These are phyloP conservation scores for Fraxinus platypoda DNA, from an alignment of 305 asterid species.

Conservation along the genomic window DNA sequence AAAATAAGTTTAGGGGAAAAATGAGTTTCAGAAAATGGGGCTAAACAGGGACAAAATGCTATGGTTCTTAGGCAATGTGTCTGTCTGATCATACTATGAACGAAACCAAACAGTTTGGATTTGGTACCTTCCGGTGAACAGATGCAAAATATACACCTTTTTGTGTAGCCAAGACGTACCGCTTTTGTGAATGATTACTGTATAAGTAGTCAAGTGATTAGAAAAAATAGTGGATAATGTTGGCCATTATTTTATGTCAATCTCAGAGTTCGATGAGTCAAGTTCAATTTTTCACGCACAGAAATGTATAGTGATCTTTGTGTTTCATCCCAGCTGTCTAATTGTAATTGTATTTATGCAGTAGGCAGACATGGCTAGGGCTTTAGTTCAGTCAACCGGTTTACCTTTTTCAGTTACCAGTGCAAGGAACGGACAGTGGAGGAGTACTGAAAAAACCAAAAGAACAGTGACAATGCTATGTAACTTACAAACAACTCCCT, in stretches of 20 bases:
- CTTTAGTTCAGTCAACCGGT: slow-evolving; percentile 63
- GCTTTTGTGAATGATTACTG: not conserved
- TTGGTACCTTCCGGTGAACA: not conserved
- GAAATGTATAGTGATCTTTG: not conserved
- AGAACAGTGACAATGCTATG: slow-evolving; percentile 51
- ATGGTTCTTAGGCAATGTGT: not conserved
- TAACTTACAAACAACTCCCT: slow-evolving; percentile 35
- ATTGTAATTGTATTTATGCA: slow-evolving; percentile 29
- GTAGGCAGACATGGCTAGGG: slow-evolving; percentile 66
- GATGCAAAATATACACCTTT: not conserved
- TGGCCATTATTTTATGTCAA: not conserved
- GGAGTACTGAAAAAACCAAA: slow-evolving; percentile 46
- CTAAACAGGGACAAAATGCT: not conserved
- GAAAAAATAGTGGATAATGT: not conserved
- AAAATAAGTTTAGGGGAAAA: too few species aligned
- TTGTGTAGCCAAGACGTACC: not conserved
- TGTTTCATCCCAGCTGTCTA: slow-evolving; percentile 1
- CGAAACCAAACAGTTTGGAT: not conserved
- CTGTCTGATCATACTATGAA: not conserved
- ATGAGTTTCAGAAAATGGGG: too few species aligned
- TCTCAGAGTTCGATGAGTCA: not conserved
- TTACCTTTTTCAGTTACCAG: slow-evolving; percentile 53
- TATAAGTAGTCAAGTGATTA: not conserved
- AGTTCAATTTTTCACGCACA: not conserved
- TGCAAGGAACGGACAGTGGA: slow-evolving; percentile 44